These are phyloP conservation scores for Candida frijolesensis DNA, from an alignment of 1,139 yeast species.

Conservation along the genomic window DNA sequence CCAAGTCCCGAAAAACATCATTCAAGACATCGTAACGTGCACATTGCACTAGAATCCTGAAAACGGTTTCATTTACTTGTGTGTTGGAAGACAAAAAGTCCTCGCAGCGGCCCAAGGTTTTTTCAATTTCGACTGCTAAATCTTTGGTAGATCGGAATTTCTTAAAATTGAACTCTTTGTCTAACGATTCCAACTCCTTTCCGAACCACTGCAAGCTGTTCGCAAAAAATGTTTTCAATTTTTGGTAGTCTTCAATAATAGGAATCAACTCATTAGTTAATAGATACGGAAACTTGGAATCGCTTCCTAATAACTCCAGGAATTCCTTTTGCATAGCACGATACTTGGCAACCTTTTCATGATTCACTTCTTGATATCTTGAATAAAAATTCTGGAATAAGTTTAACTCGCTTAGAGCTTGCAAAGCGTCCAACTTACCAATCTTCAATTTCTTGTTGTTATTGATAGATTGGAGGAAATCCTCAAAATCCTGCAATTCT, in stretches of 20 bases:
- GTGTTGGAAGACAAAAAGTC: conserved; percentile 15
- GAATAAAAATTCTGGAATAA: not conserved
- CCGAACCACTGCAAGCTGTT: conserved; percentile 27
- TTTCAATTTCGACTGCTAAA: conserved; percentile 23
- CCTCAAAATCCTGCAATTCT: not conserved
- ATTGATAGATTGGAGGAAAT: not conserved
- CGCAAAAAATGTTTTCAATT: conserved; percentile 2
- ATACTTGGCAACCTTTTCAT: not conserved
- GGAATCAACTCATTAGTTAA: conserved; percentile 19
- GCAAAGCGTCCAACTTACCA: not conserved
- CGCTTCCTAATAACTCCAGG: not conserved
- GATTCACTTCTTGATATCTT: not conserved
- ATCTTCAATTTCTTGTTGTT: not conserved
- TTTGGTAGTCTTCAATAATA: conserved; percentile 8
- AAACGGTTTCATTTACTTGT: conserved; percentile 5
- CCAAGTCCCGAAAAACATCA: conserved; percentile 1
- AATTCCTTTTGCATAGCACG: not conserved
- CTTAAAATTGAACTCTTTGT: conserved; percentile 25
- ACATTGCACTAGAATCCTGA: conserved; percentile 7
- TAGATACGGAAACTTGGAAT: conserved; percentile 14
- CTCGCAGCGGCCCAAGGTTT: conserved; percentile 24
- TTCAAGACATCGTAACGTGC: conserved; percentile 8
- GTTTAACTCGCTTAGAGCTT: not conserved
- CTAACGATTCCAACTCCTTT: conserved; percentile 28
- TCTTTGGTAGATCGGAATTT: conserved; percentile 15